Evolutionary conservation across 78 protist species (phyloP).

Genomic region (Isochrysis galbana): DNA sequence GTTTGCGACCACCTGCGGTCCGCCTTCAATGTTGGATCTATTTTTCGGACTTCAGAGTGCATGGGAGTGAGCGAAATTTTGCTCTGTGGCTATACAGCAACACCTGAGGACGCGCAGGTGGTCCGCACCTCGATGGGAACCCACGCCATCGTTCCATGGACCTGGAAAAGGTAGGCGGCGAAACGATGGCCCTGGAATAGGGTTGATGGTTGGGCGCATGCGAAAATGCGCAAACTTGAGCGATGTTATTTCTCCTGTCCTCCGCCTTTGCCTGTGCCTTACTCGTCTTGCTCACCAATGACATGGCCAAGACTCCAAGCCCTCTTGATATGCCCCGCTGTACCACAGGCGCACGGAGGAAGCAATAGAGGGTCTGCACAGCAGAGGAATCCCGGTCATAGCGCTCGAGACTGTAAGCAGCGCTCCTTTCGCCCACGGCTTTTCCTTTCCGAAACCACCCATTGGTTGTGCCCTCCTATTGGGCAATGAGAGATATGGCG

Average conservation of each 20-base stretch:
- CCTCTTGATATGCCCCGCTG: too few relatives aligned
- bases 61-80: not conserved
- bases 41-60: conserved; percentile 14
- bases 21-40: not conserved
- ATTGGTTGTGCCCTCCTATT: not conserved
- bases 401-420: not conserved
- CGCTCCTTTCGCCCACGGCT: not conserved
- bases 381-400: not conserved
- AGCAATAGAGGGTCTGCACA: not conserved
- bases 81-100: conserved; percentile 6
- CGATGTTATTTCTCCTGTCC: too few relatives aligned
- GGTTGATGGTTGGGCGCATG: too few relatives aligned
- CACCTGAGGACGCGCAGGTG: conserved; percentile 15
- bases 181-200: too few relatives aligned
- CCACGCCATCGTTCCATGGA: not conserved
- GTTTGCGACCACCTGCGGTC: conserved; percentile 6
- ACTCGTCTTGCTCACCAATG: too few relatives aligned
- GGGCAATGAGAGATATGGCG: conserved; percentile 12
- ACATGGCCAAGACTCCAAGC: too few relatives aligned
- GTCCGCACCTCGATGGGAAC: conserved; percentile 1
- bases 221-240: too few relatives aligned
- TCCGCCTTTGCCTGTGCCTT: too few relatives aligned
- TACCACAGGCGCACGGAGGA: not conserved
- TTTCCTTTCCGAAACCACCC: not conserved
- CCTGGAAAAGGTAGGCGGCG: too few relatives aligned